Evolutionary conservation across 2,329 filamentous ascomycete genomes (phyloP).

Genomic region (Cytospora mali): DNA sequence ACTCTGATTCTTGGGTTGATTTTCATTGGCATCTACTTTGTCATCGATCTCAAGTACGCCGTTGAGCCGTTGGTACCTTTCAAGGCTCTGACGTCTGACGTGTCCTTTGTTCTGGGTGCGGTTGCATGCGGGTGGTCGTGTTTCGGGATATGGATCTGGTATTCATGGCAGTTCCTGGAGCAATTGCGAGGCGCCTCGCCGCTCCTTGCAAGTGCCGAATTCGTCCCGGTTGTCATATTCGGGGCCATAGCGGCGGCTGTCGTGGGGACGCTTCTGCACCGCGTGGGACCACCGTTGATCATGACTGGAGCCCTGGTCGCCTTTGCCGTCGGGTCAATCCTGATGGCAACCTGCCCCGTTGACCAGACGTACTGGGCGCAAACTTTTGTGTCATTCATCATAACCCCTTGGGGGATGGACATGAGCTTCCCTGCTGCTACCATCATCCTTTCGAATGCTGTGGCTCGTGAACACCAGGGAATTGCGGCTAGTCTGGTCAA

Average conservation of each 20-base stretch:
- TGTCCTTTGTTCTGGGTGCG: conserved; percentile 57
- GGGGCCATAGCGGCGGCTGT: conserved; percentile 37
- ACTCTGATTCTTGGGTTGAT: conserved; percentile 54
- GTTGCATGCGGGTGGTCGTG: conserved; percentile 56
- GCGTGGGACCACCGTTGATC: conserved; percentile 34
- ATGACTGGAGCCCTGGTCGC: conserved; percentile 31
- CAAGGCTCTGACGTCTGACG: conserved; percentile 48
- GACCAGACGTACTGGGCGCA: conserved; percentile 57
- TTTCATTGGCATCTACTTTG: conserved; percentile 53
- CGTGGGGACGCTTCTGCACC: conserved; percentile 37
- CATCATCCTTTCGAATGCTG: conserved; percentile 49
- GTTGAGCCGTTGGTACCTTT: conserved; percentile 60
- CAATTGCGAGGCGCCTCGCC: conserved; percentile 36
- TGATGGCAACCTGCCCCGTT: conserved; percentile 40
- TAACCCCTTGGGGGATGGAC: conserved; percentile 56
- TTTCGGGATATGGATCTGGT: conserved; percentile 58
- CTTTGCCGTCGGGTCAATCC: conserved; percentile 32
- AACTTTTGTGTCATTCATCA: conserved; percentile 49
- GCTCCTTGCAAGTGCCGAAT: conserved; percentile 38
- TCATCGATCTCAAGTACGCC: conserved; percentile 49
- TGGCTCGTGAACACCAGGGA: conserved; percentile 34
- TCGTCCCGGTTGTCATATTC: conserved; percentile 32
- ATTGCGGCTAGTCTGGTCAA: conserved; percentile 48
- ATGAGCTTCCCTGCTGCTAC: conserved; percentile 57
- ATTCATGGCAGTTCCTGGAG: conserved; percentile 52